phyloP scores from a whole-genome alignment of 306 rosid species.

The Cucurbita ficifolia region DNA sequence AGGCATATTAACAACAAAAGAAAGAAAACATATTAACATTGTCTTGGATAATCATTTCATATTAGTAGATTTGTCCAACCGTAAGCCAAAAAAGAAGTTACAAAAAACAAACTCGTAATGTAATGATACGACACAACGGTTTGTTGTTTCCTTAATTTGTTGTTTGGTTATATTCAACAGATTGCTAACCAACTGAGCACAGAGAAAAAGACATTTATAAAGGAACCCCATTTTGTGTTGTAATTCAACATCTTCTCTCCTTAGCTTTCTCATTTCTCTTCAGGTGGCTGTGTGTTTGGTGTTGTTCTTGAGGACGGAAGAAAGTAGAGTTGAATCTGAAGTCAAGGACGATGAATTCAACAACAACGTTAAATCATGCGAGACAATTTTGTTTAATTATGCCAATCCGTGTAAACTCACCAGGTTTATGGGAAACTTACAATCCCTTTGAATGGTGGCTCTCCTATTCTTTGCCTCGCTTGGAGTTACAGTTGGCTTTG shows the following conservation, averaged over 20 bases:
- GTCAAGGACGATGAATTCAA: no score
- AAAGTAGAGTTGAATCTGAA: no score
- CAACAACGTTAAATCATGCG: no score
- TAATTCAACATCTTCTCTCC: no score
- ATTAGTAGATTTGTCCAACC: no score
- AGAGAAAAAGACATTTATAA: no score
- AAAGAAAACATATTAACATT: neutral
- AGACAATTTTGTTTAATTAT: neutral
- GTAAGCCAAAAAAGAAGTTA: neutral
- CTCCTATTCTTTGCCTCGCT: slow-evolving; percentile 7
- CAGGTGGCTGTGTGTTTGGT: no score
- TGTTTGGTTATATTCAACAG: neutral
- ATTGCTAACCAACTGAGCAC: neutral
- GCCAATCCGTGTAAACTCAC: neutral
- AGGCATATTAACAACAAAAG: neutral
- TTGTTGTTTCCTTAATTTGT: neutral
- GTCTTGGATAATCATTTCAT: neutral
- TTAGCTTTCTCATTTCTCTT: no score
- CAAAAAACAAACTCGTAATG: neutral
- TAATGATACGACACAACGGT: neutral
- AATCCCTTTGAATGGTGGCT: neutral
- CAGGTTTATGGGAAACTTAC: neutral
- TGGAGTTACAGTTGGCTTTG: slow-evolving; percentile 33
- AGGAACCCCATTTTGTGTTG: no score
- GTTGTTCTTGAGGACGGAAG: no score